Evolutionary conservation across 768 basidiomycete genomes (phyloP).

Genomic region (Mycena galericulata): DNA sequence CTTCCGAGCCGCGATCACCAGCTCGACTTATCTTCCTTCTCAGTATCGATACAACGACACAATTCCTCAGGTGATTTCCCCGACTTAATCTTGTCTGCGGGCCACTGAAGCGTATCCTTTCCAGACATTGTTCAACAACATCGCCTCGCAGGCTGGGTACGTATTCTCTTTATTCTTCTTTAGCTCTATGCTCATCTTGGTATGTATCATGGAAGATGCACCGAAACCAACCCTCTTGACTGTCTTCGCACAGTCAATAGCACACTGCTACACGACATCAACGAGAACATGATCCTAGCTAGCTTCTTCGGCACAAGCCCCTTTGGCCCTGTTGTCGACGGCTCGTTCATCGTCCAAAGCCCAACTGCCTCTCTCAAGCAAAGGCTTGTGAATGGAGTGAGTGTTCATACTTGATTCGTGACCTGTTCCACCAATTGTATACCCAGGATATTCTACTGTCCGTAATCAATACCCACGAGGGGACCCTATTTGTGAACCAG

Average conservation of each 20-base stretch:
- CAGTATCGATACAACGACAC: conserved; percentile 45
- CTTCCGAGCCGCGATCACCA: conserved; percentile 43
- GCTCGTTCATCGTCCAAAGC: conserved; percentile 43
- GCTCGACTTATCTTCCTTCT: conserved; percentile 43
- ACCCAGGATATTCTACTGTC: conserved; percentile 30
- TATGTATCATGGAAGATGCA: not conserved
- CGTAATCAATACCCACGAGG: conserved; percentile 41
- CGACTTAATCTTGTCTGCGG: not conserved
- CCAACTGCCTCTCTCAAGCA: conserved; percentile 41
- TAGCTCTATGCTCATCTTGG: conserved; percentile 1
- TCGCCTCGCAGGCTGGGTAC: conserved; percentile 3
- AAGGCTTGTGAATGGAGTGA: conserved; percentile 44
- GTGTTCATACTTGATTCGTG: conserved; percentile 1
- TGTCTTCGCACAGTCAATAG: conserved; percentile 5
- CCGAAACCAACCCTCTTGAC: not conserved
- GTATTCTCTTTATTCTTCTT: not conserved
- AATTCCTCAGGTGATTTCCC: conserved; percentile 31
- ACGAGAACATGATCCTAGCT: conserved; percentile 24
- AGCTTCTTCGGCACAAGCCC: conserved; percentile 39
- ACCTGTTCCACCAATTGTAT: not conserved
- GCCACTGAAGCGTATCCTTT: not conserved
- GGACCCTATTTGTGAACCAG: conserved; percentile 34
- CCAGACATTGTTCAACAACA: conserved; percentile 10
- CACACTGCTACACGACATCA: conserved; percentile 33
- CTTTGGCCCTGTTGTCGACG: conserved; percentile 48